Conservation (phyloP, 2,329 filamentous ascomycete species). For the Fusarium sterilihyphosum region DNA sequence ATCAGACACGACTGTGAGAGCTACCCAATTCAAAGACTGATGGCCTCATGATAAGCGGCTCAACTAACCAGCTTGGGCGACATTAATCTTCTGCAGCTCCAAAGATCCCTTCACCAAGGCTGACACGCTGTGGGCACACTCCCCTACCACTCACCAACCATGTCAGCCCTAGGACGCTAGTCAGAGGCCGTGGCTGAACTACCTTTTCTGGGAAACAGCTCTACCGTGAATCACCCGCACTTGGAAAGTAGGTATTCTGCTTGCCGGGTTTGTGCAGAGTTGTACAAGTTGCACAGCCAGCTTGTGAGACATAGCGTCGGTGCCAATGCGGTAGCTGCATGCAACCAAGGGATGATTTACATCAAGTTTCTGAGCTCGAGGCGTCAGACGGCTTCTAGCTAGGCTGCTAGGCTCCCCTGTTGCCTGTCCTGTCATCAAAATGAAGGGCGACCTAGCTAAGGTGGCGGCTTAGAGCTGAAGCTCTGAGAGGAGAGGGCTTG, state of each 20-base stretch:
- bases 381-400: slow-evolving; percentile 27
- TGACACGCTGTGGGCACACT: slow-evolving; percentile 21
- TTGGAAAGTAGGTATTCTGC: not conserved
- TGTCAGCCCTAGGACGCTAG: slow-evolving; percentile 44
- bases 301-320: slow-evolving; percentile 6
- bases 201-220: not conserved
- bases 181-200: slow-evolving; percentile 8
- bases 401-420: slow-evolving; percentile 36
- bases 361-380: not conserved
- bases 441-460: slow-evolving; percentile 33
- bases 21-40: slow-evolving; percentile 8
- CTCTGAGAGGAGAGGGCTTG: not conserved
- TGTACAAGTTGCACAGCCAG: slow-evolving; percentile 35
- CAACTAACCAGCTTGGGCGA: slow-evolving; percentile 24
- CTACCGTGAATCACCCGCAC: not conserved
- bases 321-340: slow-evolving; percentile 4
- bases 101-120: slow-evolving; percentile 20
- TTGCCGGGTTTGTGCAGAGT: slow-evolving; percentile 7
- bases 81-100: slow-evolving; percentile 24
- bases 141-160: slow-evolving; percentile 25
- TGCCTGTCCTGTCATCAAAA: slow-evolving; percentile 27
- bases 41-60: not conserved
- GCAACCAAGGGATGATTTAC: not conserved
- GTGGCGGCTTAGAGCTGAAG: slow-evolving; percentile 23
- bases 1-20: slow-evolving; percentile 1